Evolutionary conservation across 495 filamentous ascomycete species (phyloP), one percentile per base, ranked within the genome.

Genomic region (Tetracladium marchalianum): DNA sequence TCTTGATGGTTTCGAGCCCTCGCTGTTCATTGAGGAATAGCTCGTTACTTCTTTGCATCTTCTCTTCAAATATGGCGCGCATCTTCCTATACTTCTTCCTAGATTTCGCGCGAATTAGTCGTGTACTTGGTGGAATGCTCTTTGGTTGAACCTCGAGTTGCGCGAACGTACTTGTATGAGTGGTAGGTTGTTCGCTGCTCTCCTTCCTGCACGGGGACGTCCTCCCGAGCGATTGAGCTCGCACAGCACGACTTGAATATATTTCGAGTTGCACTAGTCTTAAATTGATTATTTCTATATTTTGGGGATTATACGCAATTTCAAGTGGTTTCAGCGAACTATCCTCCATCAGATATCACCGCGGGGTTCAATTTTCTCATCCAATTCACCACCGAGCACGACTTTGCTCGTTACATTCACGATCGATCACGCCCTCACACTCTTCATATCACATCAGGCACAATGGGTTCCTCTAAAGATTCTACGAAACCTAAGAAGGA

Each of bases 41-140:
- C 33, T 72, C 70, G 57, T 93, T 85, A 54, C 81, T 89, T 41
- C 85, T 78, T 41, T 77, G 75, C 79, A 90, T 88, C 55, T 76
- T 77, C 36, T 82, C 73, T 54, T 96, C 88, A 55, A 96, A 98
- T 34, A 76, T 72, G 56, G 87, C 71, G 57, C 85, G 83, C 69
- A 94, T 80, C 68, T 98, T 98, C 45, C 85, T 80, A 65, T 90
- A 98, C 68, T 98, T 98, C 67, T 93, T 95, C 67, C 57, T 60
- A 19, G 12, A 27, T 43, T 35, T 31, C 5, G 35, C 11, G 37
- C 34, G 13, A 41, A 44, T 58, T 48, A 59, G 50, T 32, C 11
- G 24, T 27, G 41, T 35, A 37, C 11, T 15, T 9, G 22, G 31
- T 6, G 0, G 24, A 27, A 7, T 27, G 22, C 22, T 27, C 1